phyloP scores from a whole-genome alignment of 192 early-diverging fungal species.

The Thoreauomyces humboldtii region DNA sequence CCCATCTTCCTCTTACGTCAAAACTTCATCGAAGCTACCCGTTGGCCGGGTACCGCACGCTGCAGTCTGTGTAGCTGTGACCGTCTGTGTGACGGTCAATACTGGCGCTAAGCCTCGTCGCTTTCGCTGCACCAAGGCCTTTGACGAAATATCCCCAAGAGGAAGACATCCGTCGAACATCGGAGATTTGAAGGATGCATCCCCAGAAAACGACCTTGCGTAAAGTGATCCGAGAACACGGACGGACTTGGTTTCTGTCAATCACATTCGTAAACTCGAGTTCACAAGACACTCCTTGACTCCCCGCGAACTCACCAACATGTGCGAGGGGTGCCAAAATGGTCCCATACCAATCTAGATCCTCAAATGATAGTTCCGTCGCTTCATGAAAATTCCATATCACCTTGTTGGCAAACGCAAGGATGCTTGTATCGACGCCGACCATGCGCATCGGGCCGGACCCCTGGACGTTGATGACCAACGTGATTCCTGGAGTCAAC shows the following conservation, averaged over 20 bases:
- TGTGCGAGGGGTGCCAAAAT: constrained; percentile 10
- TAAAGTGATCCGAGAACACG: constrained; percentile 2
- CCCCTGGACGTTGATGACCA: constrained; percentile 7
- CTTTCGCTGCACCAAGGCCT: background rate
- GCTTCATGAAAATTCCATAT: constrained; percentile 12
- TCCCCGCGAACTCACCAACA: constrained; percentile 2
- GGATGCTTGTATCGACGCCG: constrained; percentile 10
- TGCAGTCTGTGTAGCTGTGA: constrained; percentile 3
- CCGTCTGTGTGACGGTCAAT: background rate
- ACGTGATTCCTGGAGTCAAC: constrained; percentile 5
- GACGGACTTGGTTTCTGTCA: background rate
- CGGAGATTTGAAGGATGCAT: background rate
- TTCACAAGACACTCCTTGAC: background rate
- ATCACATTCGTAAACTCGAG: background rate
- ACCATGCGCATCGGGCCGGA: background rate
- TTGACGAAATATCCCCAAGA: background rate
- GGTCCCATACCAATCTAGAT: constrained; percentile 16
- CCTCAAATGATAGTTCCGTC: background rate
- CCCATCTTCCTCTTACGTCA: too few species aligned
- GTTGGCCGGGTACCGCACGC: too few species aligned
- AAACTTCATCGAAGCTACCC: too few species aligned
- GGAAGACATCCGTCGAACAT: constrained; percentile 9
- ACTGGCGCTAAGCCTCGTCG: background rate
- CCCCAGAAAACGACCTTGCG: background rate
- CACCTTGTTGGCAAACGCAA: constrained; percentile 8